Evolutionary conservation across 1,284 basidiomycete genomes (phyloP).

Genomic region (Boletus sp.): DNA sequence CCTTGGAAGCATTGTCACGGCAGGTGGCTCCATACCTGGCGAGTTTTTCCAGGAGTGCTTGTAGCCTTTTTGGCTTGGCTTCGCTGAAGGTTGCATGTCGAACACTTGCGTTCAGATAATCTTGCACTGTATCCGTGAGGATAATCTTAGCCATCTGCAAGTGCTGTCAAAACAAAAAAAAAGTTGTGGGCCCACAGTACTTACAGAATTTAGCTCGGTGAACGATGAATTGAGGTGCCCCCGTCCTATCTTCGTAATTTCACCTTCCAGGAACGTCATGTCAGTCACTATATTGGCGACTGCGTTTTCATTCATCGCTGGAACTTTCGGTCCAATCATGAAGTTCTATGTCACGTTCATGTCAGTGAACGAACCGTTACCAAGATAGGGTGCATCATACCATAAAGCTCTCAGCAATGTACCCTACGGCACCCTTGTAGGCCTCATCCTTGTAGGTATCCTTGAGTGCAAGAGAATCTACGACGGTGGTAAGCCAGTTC

Average conservation of each 20-base stretch:
- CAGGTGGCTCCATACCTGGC: conserved; percentile 62
- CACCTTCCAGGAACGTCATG: conserved; percentile 80
- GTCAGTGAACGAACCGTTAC: conserved; percentile 4
- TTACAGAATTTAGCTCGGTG: conserved; percentile 74
- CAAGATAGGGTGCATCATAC: conserved; percentile 40
- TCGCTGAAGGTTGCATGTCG: conserved; percentile 70
- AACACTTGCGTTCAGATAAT: conserved; percentile 73
- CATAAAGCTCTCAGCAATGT: conserved; percentile 86
- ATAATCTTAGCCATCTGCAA: conserved; percentile 75
- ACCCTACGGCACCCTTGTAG: conserved; percentile 80
- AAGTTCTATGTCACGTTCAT: conserved; percentile 54
- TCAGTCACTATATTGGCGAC: conserved; percentile 81
- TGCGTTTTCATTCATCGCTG: conserved; percentile 84
- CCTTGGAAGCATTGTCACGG: conserved; percentile 53
- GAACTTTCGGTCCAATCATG: conserved; percentile 72
- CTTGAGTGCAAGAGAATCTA: conserved; percentile 87
- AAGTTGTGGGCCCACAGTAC: conserved; percentile 26
- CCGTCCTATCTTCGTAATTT: conserved; percentile 71
- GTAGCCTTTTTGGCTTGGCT: conserved; percentile 73
- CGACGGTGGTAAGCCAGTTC: conserved; percentile 94
- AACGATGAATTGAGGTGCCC: conserved; percentile 74
- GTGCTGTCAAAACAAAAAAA: conserved; percentile 10
- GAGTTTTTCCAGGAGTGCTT: conserved; percentile 77
- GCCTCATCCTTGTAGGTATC: conserved; percentile 84
- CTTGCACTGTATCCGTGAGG: conserved; percentile 68